Evolutionary conservation across 2,329 filamentous ascomycete genomes (phyloP), one percentile per base, ranked within the genome.

Genomic region (Colletotrichum lentis): DNA sequence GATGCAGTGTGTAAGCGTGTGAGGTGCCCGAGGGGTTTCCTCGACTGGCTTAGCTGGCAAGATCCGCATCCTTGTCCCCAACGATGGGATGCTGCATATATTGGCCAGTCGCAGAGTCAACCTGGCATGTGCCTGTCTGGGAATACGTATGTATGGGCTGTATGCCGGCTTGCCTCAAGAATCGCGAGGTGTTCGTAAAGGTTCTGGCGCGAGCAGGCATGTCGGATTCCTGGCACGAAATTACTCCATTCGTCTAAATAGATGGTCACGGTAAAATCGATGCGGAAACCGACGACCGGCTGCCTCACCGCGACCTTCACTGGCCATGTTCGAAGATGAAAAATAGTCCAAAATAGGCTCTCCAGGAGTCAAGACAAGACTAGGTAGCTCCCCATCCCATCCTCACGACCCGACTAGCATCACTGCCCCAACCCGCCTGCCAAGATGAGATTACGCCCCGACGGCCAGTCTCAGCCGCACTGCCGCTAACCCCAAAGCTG

Each of bases 401-500:
- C 27, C 27, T 7, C 35, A 39, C 57, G 14, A 46, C 57, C 20
- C 20, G 5, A 37, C 37, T 24, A 14, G 7, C 10, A n/a, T 39
- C 16, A 47, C 43, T 39, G 46, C 49, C 11, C 14, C 54, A 18
- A n/a, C 20, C 35, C 20, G 46, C 57, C 44, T 43, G 57, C 35
- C 57, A 31, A 43, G 35, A 43, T 16, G 12, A 22, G 11, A n/a
- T 8, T 43, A 6, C 57, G 22, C 27, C 18, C 27, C 8, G 16
- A 41, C 22, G 58, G 47, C 11, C 18, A 12, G 11, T 5, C 22
- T 61, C 58, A 53, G 58, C 58, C 58, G 58, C 58, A 53, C 37
- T 5, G 6, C 46, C 20, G 6, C 58, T 53, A 61, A 24, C 16
- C 47, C 37, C 47, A 35, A 53, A 35, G 12, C 7, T 27, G 47